phyloP scores from a whole-genome alignment of 371 early-diverging fungal genomes.

The Mortierella sp. region DNA sequence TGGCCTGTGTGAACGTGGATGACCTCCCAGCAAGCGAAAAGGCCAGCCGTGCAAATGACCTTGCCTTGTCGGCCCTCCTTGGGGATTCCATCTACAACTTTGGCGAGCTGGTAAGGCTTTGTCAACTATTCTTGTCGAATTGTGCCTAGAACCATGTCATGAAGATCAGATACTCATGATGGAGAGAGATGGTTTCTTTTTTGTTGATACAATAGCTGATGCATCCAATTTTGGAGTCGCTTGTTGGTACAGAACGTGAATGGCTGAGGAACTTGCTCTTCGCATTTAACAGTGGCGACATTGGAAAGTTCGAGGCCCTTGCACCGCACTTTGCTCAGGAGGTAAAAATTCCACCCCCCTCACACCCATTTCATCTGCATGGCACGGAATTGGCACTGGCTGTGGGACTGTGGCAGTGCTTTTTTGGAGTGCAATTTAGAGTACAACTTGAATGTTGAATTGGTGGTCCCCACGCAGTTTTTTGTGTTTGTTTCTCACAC shows the following conservation, averaged over 20 bases:
- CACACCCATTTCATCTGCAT: too few species aligned
- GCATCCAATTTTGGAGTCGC: constrained; percentile 92
- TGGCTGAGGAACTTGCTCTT: constrained; percentile 90
- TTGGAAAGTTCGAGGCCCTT: constrained; percentile 89
- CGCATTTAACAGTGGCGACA: constrained; percentile 95
- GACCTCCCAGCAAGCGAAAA: constrained; percentile 81
- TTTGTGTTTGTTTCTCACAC: not conserved
- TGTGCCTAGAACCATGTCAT: not conserved
- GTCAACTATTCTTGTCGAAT: too few species aligned
- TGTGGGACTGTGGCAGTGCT: not conserved
- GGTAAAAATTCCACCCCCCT: too few species aligned
- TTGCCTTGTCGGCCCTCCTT: constrained; percentile 91
- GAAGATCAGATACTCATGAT: not conserved
- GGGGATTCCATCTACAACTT: constrained; percentile 98
- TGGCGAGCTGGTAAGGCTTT: constrained; percentile 90
- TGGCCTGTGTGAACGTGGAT: constrained; percentile 89
- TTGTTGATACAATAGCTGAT: constrained; percentile 70
- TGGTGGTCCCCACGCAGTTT: not conserved
- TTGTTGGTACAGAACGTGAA: constrained; percentile 81
- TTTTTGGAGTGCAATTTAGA: too few species aligned
- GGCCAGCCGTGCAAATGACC: constrained; percentile 88
- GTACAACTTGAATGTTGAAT: not conserved
- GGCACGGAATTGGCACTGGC: too few species aligned
- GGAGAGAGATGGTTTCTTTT: too few species aligned
- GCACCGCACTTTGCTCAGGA: constrained; percentile 77